Evolutionary conservation across 768 basidiomycete species (phyloP).

Genomic region (Serpula lacrymans): DNA sequence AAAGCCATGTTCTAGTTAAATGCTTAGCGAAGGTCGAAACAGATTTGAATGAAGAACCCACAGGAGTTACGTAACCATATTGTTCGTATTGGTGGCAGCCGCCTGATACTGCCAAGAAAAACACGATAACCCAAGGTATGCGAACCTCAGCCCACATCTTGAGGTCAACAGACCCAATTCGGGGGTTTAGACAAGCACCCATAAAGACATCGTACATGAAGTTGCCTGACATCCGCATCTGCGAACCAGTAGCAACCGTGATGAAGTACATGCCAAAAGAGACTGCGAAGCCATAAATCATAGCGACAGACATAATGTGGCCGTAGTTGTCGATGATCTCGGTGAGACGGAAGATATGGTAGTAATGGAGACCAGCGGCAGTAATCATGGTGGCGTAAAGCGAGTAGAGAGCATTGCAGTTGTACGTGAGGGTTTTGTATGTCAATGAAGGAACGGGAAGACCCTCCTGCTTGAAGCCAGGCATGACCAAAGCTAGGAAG

Average conservation of each 20-base stretch:
- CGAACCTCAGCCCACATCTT: slow-evolving; percentile 99
- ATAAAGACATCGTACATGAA: slow-evolving; percentile 95
- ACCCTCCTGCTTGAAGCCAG: slow-evolving; percentile 91
- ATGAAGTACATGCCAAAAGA: slow-evolving; percentile 80
- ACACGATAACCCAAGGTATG: slow-evolving; percentile 95
- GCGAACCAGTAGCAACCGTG: slow-evolving; percentile 71
- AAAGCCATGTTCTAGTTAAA: slow-evolving; percentile 83
- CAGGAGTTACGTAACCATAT: slow-evolving; percentile 88
- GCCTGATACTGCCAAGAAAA: slow-evolving; percentile 89
- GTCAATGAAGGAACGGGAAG: slow-evolving; percentile 93
- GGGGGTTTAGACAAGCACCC: slow-evolving; percentile 93
- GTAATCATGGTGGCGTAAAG: slow-evolving; percentile 82
- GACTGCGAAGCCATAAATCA: slow-evolving; percentile 85
- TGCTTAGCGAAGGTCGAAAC: neutral
- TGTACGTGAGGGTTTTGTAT: slow-evolving; percentile 92
- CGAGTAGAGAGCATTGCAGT: slow-evolving; percentile 90
- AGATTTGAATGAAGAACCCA: slow-evolving; percentile 32
- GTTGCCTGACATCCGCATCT: slow-evolving; percentile 93
- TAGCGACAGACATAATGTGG: slow-evolving; percentile 90
- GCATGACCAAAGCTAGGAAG: slow-evolving; percentile 84
- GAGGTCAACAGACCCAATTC: slow-evolving; percentile 86
- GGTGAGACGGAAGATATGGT: slow-evolving; percentile 83
- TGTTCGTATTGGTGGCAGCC: slow-evolving; percentile 94
- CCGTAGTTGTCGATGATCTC: slow-evolving; percentile 97
- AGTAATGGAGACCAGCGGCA: slow-evolving; percentile 71